These are phyloP conservation scores for Brassica hybrid DNA, from an alignment of 441 rosid species.

Conservation along the genomic window DNA sequence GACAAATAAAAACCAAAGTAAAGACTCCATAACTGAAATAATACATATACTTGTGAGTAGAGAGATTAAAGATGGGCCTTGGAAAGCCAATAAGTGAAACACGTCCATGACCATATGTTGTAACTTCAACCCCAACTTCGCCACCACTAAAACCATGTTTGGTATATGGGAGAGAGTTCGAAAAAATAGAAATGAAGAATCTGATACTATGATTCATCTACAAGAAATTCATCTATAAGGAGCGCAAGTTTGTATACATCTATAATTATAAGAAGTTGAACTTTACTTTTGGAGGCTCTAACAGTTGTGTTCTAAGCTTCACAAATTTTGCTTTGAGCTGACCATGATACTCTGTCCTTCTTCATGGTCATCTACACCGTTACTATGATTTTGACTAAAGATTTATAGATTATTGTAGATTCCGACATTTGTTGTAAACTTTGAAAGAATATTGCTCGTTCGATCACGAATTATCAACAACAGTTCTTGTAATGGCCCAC, in stretches of 20 bases:
- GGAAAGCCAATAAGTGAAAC: conserved; percentile 96
- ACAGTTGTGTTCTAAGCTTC: conserved; percentile 86
- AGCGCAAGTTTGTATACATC: neutral
- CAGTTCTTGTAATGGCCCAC: too few relatives aligned
- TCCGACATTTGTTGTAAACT: too few relatives aligned
- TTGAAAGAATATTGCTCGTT: too few relatives aligned
- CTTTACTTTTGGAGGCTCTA: conserved; percentile 20
- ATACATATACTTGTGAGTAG: conserved; percentile 11
- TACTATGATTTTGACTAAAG: too few relatives aligned
- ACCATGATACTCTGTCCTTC: conserved; percentile 84
- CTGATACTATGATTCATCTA: neutral
- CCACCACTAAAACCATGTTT: conserved; percentile 87
- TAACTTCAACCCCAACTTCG: conserved; percentile 94
- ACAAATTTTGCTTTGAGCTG: conserved; percentile 99
- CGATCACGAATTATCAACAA: too few relatives aligned
- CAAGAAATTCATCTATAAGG: neutral
- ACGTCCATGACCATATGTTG: conserved; percentile 93
- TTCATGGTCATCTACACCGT: too few relatives aligned
- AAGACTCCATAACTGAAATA: neutral
- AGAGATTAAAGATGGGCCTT: conserved; percentile 50
- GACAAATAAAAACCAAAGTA: neutral
- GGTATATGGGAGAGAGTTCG: neutral
- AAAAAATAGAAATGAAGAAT: neutral
- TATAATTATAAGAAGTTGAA: too few relatives aligned
- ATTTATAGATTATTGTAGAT: too few relatives aligned